Conservation (phyloP, 2,329 filamentous ascomycete species). For the Claviceps quebecensis region DNA sequence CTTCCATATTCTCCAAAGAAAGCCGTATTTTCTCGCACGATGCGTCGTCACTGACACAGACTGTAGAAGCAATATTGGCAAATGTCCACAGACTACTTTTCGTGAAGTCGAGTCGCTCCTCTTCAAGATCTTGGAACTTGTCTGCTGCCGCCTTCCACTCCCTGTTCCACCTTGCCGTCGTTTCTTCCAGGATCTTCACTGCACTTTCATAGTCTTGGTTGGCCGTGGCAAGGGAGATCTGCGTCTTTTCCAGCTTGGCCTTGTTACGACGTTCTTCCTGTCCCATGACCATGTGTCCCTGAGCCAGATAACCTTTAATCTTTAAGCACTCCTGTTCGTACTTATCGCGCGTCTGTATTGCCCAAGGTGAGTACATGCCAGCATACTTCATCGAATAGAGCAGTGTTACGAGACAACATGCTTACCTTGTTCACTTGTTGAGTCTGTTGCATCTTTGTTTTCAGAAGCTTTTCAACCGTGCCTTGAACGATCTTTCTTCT, state of each 20-base stretch:
- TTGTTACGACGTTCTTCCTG: conserved; percentile 99
- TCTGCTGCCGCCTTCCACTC: conserved; percentile 97
- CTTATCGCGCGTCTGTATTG: conserved; percentile 61
- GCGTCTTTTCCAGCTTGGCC: conserved; percentile 95
- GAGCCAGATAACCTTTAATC: conserved; percentile 95
- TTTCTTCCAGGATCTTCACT: conserved; percentile 87
- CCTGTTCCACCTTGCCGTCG: conserved; percentile 87
- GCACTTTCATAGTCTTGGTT: conserved; percentile 90
- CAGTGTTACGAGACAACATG: not conserved
- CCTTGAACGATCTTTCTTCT: conserved; percentile 89
- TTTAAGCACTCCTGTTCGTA: conserved; percentile 97
- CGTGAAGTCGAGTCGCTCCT: conserved; percentile 90
- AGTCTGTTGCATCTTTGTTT: conserved; percentile 86
- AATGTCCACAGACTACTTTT: conserved; percentile 98
- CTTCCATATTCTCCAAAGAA: conserved; percentile 87
- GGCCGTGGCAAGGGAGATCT: conserved; percentile 81
- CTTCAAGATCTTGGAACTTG: conserved; percentile 98
- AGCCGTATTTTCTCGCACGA: conserved; percentile 94
- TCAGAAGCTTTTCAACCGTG: conserved; percentile 86
- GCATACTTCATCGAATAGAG: not conserved
- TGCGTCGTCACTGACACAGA: conserved; percentile 92
- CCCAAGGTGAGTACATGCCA: not conserved
- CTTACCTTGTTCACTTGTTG: conserved; percentile 77
- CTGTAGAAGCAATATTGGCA: conserved; percentile 91
- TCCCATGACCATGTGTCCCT: conserved; percentile 99